Base-by-base conservation (phyloP, 2,329 filamentous ascomycete species). In the Gliomastix tumulicola region DNA sequence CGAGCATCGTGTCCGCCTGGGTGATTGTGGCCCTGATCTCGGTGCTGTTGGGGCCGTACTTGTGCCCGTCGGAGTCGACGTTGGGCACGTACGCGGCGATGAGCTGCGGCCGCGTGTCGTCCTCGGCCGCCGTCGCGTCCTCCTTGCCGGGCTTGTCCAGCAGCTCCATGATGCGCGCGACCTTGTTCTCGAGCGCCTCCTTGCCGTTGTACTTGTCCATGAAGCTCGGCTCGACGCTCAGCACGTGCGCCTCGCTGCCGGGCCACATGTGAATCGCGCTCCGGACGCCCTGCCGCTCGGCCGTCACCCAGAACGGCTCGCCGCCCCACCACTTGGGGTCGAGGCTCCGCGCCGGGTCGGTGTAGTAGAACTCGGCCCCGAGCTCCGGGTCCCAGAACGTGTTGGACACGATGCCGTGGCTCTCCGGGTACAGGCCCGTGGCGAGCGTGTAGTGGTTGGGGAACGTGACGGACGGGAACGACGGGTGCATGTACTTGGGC, bases 231-330 rank as follows among this genome's bases (percentile, higher is more conserved):
- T 89, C 80, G 15, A 81, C 67, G n/a, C 72, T 68, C 11, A 78
- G 70, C 42, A 94, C 84, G 55, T 88, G 82, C 6, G 89, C 89
- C 62, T 98, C 92, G 30, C 86, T 94, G 3, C 92, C 92, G 2
- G 92, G 92, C 92, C 92, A 98, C 92, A 98, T 98, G 57, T 98
- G 92, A 19, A 98, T 79, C 1, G 88, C 92, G 21, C 82, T 79
- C 39, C 77, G 76, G 21, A 94, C 69, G 6, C 84, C 84, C 47
- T 88, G 83, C 39, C 76, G 77, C 64, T 97, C 92, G 6, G 90
- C 90, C 2, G 90, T 94, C 19, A 84, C 82, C 92, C 92, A 98
- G 21, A 98, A 70, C 0, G 92, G 92, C 56, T 97, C 88, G 4
- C 88, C 92, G 28, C 76, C 80, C 90, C 92, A 98, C 90, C 92